Conservation (phyloP, 495 filamentous ascomycete genomes). For the Daldinia caldariorum region DNA sequence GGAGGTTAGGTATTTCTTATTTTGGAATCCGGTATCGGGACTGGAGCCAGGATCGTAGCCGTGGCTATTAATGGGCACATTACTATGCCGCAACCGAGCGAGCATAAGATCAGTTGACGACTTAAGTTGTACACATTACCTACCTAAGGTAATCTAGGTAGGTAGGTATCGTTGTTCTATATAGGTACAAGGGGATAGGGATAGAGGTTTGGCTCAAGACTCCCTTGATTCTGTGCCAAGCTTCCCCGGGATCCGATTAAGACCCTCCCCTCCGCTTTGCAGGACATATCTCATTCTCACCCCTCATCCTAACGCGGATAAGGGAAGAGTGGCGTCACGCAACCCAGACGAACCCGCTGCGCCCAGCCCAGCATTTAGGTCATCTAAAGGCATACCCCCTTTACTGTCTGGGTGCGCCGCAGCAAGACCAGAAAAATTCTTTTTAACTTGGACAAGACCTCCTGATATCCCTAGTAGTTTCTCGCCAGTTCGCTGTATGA, state of each 20-base stretch:
- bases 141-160: conserved; percentile 12
- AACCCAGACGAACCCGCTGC: conserved; percentile 12
- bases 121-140: conserved; percentile 14
- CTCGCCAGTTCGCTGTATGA: conserved; percentile 5
- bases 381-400: conserved; percentile 1
- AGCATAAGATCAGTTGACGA: conserved; percentile 13
- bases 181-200: conserved; percentile 28
- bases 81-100: background rate
- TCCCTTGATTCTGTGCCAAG: conserved; percentile 33
- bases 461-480: background rate
- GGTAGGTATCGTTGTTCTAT: conserved; percentile 19
- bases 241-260: conserved; percentile 30
- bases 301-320: conserved; percentile 31
- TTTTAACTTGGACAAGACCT: background rate
- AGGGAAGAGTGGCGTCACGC: conserved; percentile 7
- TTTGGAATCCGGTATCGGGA: conserved; percentile 27
- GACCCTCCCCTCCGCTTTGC: conserved; percentile 17
- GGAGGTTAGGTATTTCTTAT: background rate
- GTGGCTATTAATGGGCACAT: background rate
- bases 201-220: conserved; percentile 16
- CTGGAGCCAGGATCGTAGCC: background rate
- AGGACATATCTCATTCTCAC: conserved; percentile 28
- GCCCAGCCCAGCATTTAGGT: conserved; percentile 5
- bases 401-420: conserved; percentile 3
- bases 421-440: no score